Conservation (phyloP, 305 asterid genomes). For the Fraxinus velutina region DNA sequence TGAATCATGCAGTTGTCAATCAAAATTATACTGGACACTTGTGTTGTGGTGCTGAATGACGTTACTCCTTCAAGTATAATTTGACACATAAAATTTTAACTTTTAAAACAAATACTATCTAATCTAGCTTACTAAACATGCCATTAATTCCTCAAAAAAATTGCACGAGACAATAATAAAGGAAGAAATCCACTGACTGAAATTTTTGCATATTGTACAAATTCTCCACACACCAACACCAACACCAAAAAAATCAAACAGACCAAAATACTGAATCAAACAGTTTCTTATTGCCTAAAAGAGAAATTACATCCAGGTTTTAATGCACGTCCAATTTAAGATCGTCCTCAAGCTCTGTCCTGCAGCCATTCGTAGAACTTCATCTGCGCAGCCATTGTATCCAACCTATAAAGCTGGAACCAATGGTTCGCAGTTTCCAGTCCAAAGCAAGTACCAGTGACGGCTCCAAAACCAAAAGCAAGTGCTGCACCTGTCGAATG, state of each 20-base stretch:
- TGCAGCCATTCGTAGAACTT: constrained; percentile 91
- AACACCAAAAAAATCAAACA: neutral
- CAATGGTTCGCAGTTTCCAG: constrained; percentile 75
- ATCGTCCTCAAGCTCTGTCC: constrained; percentile 48
- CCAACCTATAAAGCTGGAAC: constrained; percentile 63
- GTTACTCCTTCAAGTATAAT: no score
- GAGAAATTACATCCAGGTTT: neutral
- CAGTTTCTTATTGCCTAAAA: constrained; percentile 27
- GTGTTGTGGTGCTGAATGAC: no score
- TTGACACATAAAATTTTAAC: neutral
- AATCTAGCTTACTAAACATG: neutral
- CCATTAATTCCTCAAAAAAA: neutral
- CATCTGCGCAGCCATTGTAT: constrained; percentile 70
- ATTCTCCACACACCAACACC: neutral
- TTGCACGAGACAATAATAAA: neutral
- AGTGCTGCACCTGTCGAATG: constrained; percentile 58
- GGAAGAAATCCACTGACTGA: neutral
- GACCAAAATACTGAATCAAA: neutral
- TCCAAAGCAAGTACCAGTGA: constrained; percentile 71
- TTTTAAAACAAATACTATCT: no score
- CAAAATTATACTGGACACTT: no score
- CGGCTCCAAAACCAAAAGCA: constrained; percentile 74
- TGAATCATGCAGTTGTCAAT: no score
- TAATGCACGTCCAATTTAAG: constrained; percentile 18
- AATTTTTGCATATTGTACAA: neutral